Conservation (phyloP, 176 grass and related monocot genomes). For the Typha latifolia region DNA sequence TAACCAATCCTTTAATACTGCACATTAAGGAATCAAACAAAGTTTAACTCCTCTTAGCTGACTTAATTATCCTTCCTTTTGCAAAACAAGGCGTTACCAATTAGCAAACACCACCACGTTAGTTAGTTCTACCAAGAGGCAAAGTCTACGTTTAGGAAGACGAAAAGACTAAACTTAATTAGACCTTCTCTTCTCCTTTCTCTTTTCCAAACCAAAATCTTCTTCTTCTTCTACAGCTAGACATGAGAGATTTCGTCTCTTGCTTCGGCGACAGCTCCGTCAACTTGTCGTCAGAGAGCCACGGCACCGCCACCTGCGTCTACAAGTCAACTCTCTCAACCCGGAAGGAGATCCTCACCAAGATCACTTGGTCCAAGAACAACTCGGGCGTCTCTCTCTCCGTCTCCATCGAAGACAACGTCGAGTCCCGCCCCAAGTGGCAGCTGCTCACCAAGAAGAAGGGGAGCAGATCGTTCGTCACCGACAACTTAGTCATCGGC, state of each 20-base stretch:
- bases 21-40: too few relatives aligned
- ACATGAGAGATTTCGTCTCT: conserved; percentile 62
- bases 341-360: conserved; percentile 41
- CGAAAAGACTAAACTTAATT: background rate
- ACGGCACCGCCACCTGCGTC: conserved; percentile 29
- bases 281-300: conserved; percentile 20
- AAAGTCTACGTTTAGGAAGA: background rate
- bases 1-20: too few relatives aligned
- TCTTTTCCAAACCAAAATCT: background rate
- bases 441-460: conserved; percentile 41
- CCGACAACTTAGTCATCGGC: conserved; percentile 40
- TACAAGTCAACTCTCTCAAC: conserved; percentile 40
- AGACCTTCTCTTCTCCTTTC: background rate
- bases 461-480: conserved; percentile 45
- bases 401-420: conserved; percentile 37
- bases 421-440: background rate
- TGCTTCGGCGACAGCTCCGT: conserved; percentile 71
- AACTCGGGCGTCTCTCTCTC: conserved; percentile 20
- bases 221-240: background rate
- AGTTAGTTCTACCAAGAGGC: background rate
- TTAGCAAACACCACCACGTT: background rate
- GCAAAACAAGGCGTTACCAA: background rate
- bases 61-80: background rate
- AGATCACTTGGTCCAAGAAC: conserved; percentile 49
- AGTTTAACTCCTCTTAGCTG: background rate